Base-by-base conservation (phyloP, 192 early-diverging fungal genomes). In the Rhizophagus sp. region DNA sequence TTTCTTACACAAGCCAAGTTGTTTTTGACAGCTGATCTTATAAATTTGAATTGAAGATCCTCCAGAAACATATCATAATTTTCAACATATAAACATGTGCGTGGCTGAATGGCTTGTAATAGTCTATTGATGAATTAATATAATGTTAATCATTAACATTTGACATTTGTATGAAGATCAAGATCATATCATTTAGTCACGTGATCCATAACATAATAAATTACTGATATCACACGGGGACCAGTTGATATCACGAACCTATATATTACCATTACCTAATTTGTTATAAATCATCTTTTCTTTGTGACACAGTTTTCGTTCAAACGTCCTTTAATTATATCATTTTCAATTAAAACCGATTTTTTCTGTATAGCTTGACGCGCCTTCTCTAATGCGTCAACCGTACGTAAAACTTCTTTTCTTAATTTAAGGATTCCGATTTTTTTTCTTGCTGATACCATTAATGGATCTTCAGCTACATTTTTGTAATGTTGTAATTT, bases 401-500 rank as follows among this genome's bases (percentile, higher is more conserved):
- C 87, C 0, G 79, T 84, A 80, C 86, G 87, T 81, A 93, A 67
- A 47, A 95, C 88, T 75, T 92, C 91, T 77, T 93, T 93, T 75
- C 93, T 90, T 67, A 95, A 80, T 34, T 89, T 89, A 66, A 92
- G 91, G 62, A 95, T 88, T 10, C 92, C 93, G 1, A 86, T 81
- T 0, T 82, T 79, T n/a, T 84, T 79, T 50, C 83, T 86, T 25
- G 90, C 90, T 63, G 91, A 93, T 61, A 93, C 90, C 85, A 93
- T 89, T 65, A 93, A 80, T 11, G 93, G 84, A 3, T 82, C 73
- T 12, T 85, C 82, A 19, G 84, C 70, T 13, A 83, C 85, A 75
- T 88, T 66, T 30, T 78, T 78, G 69, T 83, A 88, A 2, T 72
- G 39, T 47, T 62, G 49, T 2, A 84, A 47, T 65, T 75, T 88